Base-by-base conservation (phyloP, 192 early-diverging fungal species). In the Gaertneriomyces sp. region DNA sequence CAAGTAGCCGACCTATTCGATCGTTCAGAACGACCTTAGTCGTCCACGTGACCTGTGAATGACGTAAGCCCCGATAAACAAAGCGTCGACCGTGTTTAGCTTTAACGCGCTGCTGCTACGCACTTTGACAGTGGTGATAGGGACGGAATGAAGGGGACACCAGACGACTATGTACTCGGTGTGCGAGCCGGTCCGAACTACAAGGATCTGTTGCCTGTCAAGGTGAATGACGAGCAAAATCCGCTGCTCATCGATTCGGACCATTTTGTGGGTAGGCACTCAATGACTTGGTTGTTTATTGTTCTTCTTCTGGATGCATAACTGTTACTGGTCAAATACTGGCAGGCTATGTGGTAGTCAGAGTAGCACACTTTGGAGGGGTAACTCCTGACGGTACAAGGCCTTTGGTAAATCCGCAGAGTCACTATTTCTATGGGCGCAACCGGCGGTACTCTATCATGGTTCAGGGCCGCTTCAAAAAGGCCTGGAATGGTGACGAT, bases 381-480 rank as follows among this genome's bases (percentile, higher is more conserved):
- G 49, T 77, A 8, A 68, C 75, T 20, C 47, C 58, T 14, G 25
- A 67, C 25, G 33, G 12, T 7, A 19, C 14, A 3, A 16, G 4
- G 19, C 69, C 61, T 1, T 68, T 74, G 6, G 6, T 43, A 14
- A 70, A 77, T 49, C 77, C 77, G 17, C 14, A 42, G 5, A 75
- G 72, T 4, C 17, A 43, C 39, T 79, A 79, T 49, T 79, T 79
- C 58, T 55, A 77, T 43, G 77, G 77, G 2, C 65, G 75, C 38
- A 66, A 73, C 50, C 58, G 77, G 47, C 7, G 74, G 16, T 79
- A 79, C 58, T 76, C 74, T 12, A 63, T 79, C 39, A 68, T 69
- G 69, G 17, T 74, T 5, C 77, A 79, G 70, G 77, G 77, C 4
- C 44, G 77, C 4, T 79, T 76, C 46, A 73, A 68, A 61, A 49